Conservation (phyloP, 306 rosid species). For the Casuarina equisetifolia region DNA sequence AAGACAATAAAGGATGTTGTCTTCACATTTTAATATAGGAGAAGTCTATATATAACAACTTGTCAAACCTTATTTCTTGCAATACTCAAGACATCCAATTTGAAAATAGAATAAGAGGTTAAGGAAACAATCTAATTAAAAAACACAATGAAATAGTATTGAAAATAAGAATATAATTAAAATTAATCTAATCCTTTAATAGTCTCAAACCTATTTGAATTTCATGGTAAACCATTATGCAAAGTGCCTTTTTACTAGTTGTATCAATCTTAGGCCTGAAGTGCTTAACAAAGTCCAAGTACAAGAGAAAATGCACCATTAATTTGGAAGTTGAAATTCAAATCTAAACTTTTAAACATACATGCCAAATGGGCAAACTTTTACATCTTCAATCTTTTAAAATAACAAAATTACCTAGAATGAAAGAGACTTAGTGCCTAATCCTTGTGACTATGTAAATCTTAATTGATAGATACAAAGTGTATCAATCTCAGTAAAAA, state of each 20-base stretch:
- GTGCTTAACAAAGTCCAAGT: slow-evolving; percentile 95
- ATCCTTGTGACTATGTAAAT: not conserved
- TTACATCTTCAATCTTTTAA: slow-evolving; percentile 97
- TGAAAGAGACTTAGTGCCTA: not conserved
- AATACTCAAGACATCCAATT: slow-evolving; percentile 98
- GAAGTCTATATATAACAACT: slow-evolving; percentile 99
- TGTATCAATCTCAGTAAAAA: not conserved
- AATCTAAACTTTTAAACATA: slow-evolving; percentile 98
- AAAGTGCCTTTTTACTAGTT: slow-evolving; percentile 87
- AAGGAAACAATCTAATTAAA: slow-evolving; percentile 24
- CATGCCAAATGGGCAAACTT: slow-evolving; percentile 98
- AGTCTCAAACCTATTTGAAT: slow-evolving; percentile 59
- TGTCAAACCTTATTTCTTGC: slow-evolving; percentile 91
- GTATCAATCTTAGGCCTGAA: slow-evolving; percentile 91
- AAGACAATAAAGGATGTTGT: slow-evolving; percentile 91
- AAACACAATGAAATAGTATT: slow-evolving; percentile 6
- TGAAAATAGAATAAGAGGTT: slow-evolving; percentile 27
- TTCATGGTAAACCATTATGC: slow-evolving; percentile 96
- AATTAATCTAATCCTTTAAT: slow-evolving; percentile 1
- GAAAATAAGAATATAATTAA: slow-evolving; percentile 3
- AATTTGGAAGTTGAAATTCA: slow-evolving; percentile 83
- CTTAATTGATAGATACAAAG: not conserved
- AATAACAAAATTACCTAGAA: slow-evolving; percentile 81
- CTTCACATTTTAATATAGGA: slow-evolving; percentile 99
- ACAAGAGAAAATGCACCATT: slow-evolving; percentile 93